A percentile compares a stretch with the other conserved stretches of the same genome.
Conservation (phyloP, 2,329 filamentous ascomycete genomes). For the Zymoseptoria passerinii region DNA sequence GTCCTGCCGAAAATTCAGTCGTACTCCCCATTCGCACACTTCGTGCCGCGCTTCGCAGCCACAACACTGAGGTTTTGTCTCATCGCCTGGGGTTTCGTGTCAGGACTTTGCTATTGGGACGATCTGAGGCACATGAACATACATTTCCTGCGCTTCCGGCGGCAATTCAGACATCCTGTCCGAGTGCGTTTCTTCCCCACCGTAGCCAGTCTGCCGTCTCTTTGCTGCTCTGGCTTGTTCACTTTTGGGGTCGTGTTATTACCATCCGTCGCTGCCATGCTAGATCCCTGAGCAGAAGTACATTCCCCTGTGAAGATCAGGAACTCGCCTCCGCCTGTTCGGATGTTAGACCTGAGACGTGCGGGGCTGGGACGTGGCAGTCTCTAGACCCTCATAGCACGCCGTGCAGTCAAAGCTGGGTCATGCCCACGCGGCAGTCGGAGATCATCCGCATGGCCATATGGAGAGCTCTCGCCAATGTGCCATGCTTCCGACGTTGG, state of each 20-base stretch:
- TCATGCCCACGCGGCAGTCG: not conserved
- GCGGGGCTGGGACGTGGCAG: not conserved
- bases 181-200: slow-evolving; percentile 26
- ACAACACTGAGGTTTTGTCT: slow-evolving; percentile 26
- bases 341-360: not conserved
- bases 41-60: slow-evolving; percentile 25
- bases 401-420: not conserved
- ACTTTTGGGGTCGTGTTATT: not conserved
- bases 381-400: not conserved
- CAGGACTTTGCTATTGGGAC: not conserved
- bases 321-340: not conserved
- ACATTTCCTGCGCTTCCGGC: slow-evolving; percentile 28
- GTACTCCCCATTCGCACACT: slow-evolving; percentile 26
- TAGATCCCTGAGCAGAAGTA: not conserved
- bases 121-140: not conserved
- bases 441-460: not conserved
- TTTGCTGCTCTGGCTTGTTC: not conserved
- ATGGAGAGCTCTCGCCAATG: not conserved
- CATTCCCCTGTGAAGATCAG: not conserved
- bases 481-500: not conserved
- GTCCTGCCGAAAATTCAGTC: slow-evolving; percentile 22
- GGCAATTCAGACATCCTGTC: slow-evolving; percentile 30
- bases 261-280: slow-evolving; percentile 8
- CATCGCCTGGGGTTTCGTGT: slow-evolving; percentile 18
- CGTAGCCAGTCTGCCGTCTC: slow-evolving; percentile 18